Base-by-base conservation (phyloP, 108 stramenopile genomes). In the Pseudonitzschia multistriata region DNA sequence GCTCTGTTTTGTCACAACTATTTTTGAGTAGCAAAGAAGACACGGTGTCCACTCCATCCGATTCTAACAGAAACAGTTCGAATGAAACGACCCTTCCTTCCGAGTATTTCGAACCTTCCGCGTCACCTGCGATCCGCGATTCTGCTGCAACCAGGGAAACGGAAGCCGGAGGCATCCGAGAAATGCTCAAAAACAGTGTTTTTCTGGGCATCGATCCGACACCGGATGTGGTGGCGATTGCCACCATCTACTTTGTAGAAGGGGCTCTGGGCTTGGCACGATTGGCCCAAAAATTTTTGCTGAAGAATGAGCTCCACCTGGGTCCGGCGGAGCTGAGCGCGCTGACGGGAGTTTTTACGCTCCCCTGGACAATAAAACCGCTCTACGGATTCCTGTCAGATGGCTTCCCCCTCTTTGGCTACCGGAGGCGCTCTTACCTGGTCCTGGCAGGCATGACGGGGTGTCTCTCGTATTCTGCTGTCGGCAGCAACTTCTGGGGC, bases 351-450 rank as follows among this genome's bases (percentile, higher is more conserved):
- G 48, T 96, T n/a, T 85, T 95, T 66, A 65, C 82, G 13, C 62
- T 96, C 30, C 96, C 97, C 0, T 97, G 96, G 96, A 94, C 96
- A 3, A 83, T 97, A 37, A 98, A 92, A 65, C 97, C 96, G 24
- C 61, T 97, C 7, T 98, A 97, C 77, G 96, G 96, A 48, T 94
- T 96, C 70, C 37, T 98, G 3, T 82, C 78, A 36, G 97, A 97
- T 74, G 92, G 90, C 17, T 84, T 96, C 55, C 93, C 94, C 0
- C 62, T 97, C 49, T 90, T 90, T 65, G 95, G 95, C 1, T 96
- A 87, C 66, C 78, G 93, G 54, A 76, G 97, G 57, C 77, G 91
- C 70, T 83, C 83, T 3, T 97, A 97, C 75, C 73, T 97, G 24
- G 67, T 90, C 14, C 40, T 92, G 49, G 81, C 84, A 31, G 96